phyloP scores from a whole-genome alignment of 1,284 basidiomycete species.

The Agaricales sp. region DNA sequence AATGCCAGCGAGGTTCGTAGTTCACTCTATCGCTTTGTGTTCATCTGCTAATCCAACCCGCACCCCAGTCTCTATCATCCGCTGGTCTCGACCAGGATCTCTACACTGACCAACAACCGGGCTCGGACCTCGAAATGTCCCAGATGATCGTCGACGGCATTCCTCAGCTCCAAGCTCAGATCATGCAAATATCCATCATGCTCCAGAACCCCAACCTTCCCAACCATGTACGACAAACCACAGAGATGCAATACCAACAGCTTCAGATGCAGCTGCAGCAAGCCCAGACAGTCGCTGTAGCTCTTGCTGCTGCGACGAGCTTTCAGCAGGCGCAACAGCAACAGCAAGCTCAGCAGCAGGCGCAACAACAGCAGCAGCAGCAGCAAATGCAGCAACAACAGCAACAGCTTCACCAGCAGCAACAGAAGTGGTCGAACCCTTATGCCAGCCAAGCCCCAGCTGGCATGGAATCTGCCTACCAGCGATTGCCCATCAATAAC shows the following conservation, averaged over 20 bases:
- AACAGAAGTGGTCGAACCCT: conserved; percentile 34
- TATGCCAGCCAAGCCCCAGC: conserved; percentile 53
- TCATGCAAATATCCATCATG: conserved; percentile 63
- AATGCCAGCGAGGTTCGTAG: conserved; percentile 14
- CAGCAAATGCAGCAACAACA: too few species aligned
- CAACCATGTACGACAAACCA: conserved; percentile 59
- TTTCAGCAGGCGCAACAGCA: conserved; percentile 18
- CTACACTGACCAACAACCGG: conserved; percentile 53
- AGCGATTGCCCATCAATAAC: conserved; percentile 70
- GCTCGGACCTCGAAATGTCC: conserved; percentile 51
- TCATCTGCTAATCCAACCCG: background rate
- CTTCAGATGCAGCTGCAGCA: conserved; percentile 69
- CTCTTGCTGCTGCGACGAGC: conserved; percentile 41
- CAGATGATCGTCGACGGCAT: conserved; percentile 63
- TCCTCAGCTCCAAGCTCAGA: conserved; percentile 70
- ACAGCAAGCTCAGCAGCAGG: too few species aligned
- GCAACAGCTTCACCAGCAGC: conserved; percentile 11
- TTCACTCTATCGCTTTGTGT: background rate
- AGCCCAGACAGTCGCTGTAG: conserved; percentile 55
- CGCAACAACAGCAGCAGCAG: too few species aligned
- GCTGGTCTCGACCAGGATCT: conserved; percentile 40
- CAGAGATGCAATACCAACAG: conserved; percentile 67
- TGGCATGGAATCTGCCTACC: conserved; percentile 72
- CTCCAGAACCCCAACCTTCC: conserved; percentile 68
- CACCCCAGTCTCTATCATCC: conserved; percentile 18